phyloP scores from a whole-genome alignment of 805 yeast species.

The Wickerhamomyces bovis region DNA sequence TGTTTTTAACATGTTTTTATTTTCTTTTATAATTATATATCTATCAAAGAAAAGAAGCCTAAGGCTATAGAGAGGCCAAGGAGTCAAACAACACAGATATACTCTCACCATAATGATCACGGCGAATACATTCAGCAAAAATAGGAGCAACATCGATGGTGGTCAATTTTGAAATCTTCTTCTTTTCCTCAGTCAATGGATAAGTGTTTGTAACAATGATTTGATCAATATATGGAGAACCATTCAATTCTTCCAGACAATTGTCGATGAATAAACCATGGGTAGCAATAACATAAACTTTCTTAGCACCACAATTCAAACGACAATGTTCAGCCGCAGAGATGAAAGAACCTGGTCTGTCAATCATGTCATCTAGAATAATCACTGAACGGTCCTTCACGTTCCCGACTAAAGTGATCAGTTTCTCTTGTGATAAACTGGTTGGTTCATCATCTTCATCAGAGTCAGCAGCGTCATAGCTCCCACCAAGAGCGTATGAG shows the following conservation, averaged over 20 bases:
- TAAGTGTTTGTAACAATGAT: constrained; percentile 95
- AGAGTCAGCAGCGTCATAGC: constrained; percentile 77
- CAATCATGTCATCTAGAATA: constrained; percentile 94
- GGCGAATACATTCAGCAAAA: constrained; percentile 95
- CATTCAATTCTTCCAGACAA: constrained; percentile 74
- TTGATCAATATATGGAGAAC: constrained; percentile 78
- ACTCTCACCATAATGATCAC: constrained; percentile 98
- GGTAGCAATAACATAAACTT: constrained; percentile 86
- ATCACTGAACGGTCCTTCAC: constrained; percentile 90
- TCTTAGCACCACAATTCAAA: constrained; percentile 91
- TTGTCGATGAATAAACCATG: constrained; percentile 92
- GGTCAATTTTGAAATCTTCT: constrained; percentile 60
- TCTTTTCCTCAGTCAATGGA: constrained; percentile 68
- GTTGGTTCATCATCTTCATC: constrained; percentile 75
- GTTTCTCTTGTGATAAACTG: constrained; percentile 51
- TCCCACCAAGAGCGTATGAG: constrained; percentile 69
- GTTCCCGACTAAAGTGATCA: constrained; percentile 94
- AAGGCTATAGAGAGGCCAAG: constrained; percentile 42
- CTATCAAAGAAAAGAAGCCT: background rate
- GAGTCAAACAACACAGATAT: constrained; percentile 91
- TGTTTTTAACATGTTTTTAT: background rate
- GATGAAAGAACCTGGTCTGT: constrained; percentile 87
- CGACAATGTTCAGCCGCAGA: constrained; percentile 98
- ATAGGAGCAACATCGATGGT: constrained; percentile 92
- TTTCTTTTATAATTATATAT: background rate